Evolutionary conservation across 2,329 filamentous ascomycete genomes (phyloP).

Genomic region (Aspergillus tanneri): DNA sequence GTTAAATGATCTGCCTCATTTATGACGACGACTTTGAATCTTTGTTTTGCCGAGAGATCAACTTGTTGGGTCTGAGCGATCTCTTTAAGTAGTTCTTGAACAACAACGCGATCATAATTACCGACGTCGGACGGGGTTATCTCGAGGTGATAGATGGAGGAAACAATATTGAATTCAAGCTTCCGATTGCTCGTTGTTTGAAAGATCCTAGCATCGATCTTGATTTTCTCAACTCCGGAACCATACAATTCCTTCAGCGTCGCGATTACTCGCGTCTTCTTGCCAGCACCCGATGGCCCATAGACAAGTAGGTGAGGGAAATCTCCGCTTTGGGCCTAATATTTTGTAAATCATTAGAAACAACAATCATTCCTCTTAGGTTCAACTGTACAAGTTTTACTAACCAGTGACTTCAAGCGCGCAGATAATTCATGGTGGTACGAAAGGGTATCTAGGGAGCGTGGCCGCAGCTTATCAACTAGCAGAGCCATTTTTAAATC

Average conservation of each 20-base stretch:
- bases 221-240: constrained; percentile 98
- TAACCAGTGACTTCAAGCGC: constrained; percentile 79
- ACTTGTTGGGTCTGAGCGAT: constrained; percentile 99
- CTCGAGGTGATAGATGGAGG: constrained; percentile 95
- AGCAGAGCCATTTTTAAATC: constrained; percentile 58
- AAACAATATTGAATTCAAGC: constrained; percentile 98
- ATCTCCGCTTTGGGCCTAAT: constrained; percentile 91
- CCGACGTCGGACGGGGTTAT: constrained; percentile 97
- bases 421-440: constrained; percentile 90
- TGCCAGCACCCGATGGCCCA: constrained; percentile 91
- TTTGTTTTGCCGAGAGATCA: constrained; percentile 84
- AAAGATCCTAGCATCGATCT: constrained; percentile 96
- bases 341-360: not conserved
- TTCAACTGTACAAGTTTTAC: not conserved
- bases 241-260: constrained; percentile 95
- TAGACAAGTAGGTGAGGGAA: constrained; percentile 98
- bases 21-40: constrained; percentile 98
- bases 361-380: not conserved
- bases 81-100: constrained; percentile 94
- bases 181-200: constrained; percentile 95
- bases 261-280: constrained; percentile 95
- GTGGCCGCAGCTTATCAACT: constrained; percentile 62
- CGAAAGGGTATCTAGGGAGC: constrained; percentile 60
- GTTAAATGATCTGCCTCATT: constrained; percentile 96
- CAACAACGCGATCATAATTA: constrained; percentile 91